Evolutionary conservation across 768 basidiomycete species (phyloP).

Genomic region (Hemileccinum rubropunctum): DNA sequence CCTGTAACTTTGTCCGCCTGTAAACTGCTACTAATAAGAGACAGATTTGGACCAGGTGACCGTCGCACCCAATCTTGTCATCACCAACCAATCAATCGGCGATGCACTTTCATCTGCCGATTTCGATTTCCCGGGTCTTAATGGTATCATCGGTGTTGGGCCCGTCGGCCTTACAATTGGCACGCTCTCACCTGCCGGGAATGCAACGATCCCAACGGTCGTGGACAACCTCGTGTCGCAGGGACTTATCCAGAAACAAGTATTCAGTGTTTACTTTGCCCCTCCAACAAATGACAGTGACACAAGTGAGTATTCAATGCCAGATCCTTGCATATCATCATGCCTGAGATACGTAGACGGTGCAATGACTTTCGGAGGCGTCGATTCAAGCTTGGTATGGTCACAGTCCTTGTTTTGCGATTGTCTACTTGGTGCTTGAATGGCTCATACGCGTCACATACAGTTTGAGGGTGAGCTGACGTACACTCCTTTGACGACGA

Average conservation of each 20-base stretch:
- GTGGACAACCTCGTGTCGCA: slow-evolving; percentile 25
- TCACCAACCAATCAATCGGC: slow-evolving; percentile 27
- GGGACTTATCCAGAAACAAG: slow-evolving; percentile 11
- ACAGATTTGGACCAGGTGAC: slow-evolving; percentile 27
- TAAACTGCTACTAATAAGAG: not conserved
- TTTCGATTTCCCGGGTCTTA: slow-evolving; percentile 17
- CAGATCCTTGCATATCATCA: too few relatives aligned
- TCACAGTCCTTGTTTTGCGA: too few relatives aligned
- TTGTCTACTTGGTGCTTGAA: too few relatives aligned
- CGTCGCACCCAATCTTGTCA: slow-evolving; percentile 21
- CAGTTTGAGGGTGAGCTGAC: slow-evolving; percentile 24
- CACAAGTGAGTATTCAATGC: slow-evolving; percentile 9
- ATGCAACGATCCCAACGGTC: slow-evolving; percentile 21
- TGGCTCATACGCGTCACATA: too few relatives aligned
- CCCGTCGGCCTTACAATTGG: slow-evolving; percentile 19
- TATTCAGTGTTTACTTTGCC: slow-evolving; percentile 3
- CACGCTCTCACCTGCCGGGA: not conserved
- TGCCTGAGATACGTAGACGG: slow-evolving; percentile 16
- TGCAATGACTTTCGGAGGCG: not conserved
- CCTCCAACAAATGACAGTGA: slow-evolving; percentile 13
- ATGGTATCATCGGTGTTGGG: slow-evolving; percentile 29
- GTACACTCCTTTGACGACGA: slow-evolving; percentile 27
- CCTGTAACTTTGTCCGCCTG: not conserved
- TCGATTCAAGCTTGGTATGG: slow-evolving; percentile 16
- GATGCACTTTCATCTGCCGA: slow-evolving; percentile 1